Percentiles rank a stretch among this genome's conserved stretches.
Evolutionary conservation across 2,329 filamentous ascomycete species (phyloP).

Genomic region (Madurella mycetomatis): DNA sequence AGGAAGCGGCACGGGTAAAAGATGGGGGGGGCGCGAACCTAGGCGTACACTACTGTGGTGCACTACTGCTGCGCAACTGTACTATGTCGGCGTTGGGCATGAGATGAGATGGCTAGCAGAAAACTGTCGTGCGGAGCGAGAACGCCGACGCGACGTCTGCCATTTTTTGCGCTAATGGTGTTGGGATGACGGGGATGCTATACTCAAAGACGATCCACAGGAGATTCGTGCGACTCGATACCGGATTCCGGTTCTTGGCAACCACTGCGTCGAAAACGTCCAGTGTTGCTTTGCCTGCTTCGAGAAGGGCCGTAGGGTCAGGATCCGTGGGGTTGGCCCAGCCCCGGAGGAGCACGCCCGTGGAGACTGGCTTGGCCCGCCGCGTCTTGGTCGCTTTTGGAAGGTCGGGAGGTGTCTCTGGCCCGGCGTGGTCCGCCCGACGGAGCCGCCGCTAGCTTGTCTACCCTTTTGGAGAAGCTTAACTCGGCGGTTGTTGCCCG

Average conservation of each 20-base stretch:
- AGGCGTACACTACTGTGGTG: no score
- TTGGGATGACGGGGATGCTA: no score
- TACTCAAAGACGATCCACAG: no score
- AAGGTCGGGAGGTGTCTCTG: neutral
- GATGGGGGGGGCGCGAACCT: neutral
- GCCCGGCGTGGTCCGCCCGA: neutral
- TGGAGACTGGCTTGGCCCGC: neutral
- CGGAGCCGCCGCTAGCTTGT: neutral
- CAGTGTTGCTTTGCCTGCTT: neutral
- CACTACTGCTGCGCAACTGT: no score
- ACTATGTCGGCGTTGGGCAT: no score
- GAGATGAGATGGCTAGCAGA: no score
- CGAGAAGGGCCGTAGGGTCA: neutral
- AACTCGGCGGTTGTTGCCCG: neutral
- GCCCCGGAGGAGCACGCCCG: neutral
- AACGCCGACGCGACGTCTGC: no score
- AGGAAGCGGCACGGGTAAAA: constrained; percentile 18
- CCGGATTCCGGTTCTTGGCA: no score
- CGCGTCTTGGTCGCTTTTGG: neutral
- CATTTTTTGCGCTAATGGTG: no score
- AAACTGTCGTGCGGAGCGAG: no score
- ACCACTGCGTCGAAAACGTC: no score
- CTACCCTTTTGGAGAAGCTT: no score
- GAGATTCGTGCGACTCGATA: neutral
- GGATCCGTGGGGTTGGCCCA: constrained; percentile 1